Conservation (phyloP, 176 grass and related monocot species). For the Carex cristatella region DNA sequence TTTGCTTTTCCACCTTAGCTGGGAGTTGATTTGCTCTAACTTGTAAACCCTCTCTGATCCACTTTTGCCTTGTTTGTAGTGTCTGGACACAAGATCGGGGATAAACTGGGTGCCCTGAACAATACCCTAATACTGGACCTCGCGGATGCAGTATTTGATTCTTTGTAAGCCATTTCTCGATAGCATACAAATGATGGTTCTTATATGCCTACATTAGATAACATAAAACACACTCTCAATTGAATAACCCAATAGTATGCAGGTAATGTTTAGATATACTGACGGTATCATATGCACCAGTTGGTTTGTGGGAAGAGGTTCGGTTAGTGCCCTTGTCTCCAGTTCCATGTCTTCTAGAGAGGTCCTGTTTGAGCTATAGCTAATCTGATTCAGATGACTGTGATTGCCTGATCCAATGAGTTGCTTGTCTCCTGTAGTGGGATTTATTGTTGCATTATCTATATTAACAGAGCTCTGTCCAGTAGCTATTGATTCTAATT, state of each 20-base stretch:
- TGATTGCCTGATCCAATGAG: neutral
- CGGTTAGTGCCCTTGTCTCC: constrained; percentile 75
- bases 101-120: constrained; percentile 76
- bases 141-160: constrained; percentile 79
- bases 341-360: constrained; percentile 84
- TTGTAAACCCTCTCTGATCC: constrained; percentile 81
- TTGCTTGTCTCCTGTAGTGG: neutral
- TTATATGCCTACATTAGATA: constrained; percentile 64
- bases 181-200: constrained; percentile 77
- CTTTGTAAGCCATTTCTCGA: constrained; percentile 91
- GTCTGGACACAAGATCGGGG: constrained; percentile 75
- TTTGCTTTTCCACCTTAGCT: constrained; percentile 52
- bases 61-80: constrained; percentile 79
- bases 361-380: constrained; percentile 18
- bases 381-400: neutral
- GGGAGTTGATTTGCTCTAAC: constrained; percentile 60
- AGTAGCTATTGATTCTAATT: constrained; percentile 54
- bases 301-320: constrained; percentile 95
- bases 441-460: constrained; percentile 12
- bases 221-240: constrained; percentile 11
- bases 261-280: neutral
- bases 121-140: constrained; percentile 85
- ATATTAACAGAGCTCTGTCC: constrained; percentile 27
- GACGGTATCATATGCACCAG: constrained; percentile 35
- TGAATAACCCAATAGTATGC: neutral